These are phyloP conservation scores for Fusarium liriodendri DNA, from an alignment of 2,329 filamentous ascomycete species.

Conservation along the genomic window DNA sequence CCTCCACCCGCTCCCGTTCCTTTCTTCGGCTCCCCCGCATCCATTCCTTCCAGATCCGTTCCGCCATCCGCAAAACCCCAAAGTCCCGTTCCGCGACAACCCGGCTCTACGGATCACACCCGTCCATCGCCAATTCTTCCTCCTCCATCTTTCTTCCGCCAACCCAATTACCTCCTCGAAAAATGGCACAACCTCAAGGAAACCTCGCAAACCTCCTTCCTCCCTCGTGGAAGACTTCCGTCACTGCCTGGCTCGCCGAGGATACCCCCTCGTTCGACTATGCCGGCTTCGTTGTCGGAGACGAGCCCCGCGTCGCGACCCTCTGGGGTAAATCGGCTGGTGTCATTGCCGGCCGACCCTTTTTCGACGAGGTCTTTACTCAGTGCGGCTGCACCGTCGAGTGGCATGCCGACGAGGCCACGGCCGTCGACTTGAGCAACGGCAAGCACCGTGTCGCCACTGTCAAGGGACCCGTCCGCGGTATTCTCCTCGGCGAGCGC, in stretches of 20 bases:
- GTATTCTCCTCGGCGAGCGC: slow-evolving; percentile 88
- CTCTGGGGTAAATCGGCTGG: slow-evolving; percentile 79
- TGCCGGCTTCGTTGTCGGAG: slow-evolving; percentile 94
- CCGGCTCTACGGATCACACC: slow-evolving; percentile 9
- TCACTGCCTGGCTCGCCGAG: slow-evolving; percentile 90
- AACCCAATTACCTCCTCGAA: neutral
- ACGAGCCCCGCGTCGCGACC: slow-evolving; percentile 70
- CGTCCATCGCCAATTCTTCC: neutral
- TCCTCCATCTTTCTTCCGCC: neutral
- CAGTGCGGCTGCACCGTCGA: slow-evolving; percentile 92
- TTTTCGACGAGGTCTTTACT: slow-evolving; percentile 92
- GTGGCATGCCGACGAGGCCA: slow-evolving; percentile 86
- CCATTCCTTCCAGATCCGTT: slow-evolving; percentile 1
- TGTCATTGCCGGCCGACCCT: slow-evolving; percentile 90
- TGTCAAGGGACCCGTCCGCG: slow-evolving; percentile 83
- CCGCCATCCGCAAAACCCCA: slow-evolving; percentile 29
- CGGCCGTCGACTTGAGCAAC: slow-evolving; percentile 69
- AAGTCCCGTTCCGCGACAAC: slow-evolving; percentile 3
- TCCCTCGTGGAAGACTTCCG: slow-evolving; percentile 82
- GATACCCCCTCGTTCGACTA: slow-evolving; percentile 98
- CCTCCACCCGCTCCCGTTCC: slow-evolving; percentile 33
- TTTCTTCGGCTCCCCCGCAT: slow-evolving; percentile 20
- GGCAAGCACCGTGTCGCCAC: slow-evolving; percentile 76
- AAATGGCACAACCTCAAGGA: slow-evolving; percentile 50
- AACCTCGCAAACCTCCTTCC: slow-evolving; percentile 79